Evolutionary conservation across 2,329 filamentous ascomycete species (phyloP).

Genomic region (Nemania diffusa): DNA sequence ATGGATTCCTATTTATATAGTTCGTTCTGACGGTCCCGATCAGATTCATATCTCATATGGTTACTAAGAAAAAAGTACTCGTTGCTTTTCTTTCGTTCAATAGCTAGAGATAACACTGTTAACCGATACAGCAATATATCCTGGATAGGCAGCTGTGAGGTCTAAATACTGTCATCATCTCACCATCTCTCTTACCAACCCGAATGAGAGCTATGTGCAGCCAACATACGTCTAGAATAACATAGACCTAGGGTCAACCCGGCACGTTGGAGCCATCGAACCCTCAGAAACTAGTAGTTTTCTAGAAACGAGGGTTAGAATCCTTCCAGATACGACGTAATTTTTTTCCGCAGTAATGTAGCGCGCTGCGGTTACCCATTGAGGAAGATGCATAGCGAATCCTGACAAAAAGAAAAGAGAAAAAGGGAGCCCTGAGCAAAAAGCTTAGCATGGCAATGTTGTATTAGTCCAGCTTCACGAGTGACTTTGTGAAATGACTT

Average conservation of each 20-base stretch:
- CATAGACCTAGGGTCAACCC: slow-evolving; percentile 16
- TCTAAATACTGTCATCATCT: background rate
- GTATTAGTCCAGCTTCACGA: background rate
- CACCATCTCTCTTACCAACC: background rate
- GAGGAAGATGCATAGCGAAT: background rate
- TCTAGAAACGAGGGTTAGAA: background rate
- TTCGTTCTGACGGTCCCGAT: background rate
- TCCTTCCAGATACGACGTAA: background rate
- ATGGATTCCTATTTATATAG: slow-evolving; percentile 18
- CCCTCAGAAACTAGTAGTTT: slow-evolving; percentile 9
- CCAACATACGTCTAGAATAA: slow-evolving; percentile 13
- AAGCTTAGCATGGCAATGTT: background rate
- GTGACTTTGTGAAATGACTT: too few species aligned
- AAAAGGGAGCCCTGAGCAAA: background rate
- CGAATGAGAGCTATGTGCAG: background rate
- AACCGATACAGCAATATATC: background rate
- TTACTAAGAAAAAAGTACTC: background rate
- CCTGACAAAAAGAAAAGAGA: slow-evolving; percentile 6
- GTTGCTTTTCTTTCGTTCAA: slow-evolving; percentile 13
- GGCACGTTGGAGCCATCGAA: slow-evolving; percentile 25
- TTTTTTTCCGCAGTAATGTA: too few species aligned
- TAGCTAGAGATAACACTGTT: background rate
- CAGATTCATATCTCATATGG: background rate
- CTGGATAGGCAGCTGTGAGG: background rate
- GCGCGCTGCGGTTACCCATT: background rate